Evolutionary conservation across 1,139 yeast species (phyloP), one percentile per base, ranked within the genome.

Genomic region (Blastobotrys persicus): DNA sequence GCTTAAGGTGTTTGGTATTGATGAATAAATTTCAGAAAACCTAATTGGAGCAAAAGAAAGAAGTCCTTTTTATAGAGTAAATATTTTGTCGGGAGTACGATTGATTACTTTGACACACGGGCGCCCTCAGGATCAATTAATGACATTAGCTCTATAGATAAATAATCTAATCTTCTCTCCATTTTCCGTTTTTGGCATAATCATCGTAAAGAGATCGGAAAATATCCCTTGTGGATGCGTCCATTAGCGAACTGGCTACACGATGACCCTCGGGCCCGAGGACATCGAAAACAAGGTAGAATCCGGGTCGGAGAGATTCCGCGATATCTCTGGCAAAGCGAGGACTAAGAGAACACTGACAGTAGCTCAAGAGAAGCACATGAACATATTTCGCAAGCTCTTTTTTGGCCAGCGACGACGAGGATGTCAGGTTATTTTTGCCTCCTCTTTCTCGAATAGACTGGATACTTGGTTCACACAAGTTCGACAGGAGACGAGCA

Each of bases 151-250:
- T n/a, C n/a, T n/a, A n/a, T n/a, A n/a, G 14, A 16, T 14, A 28
- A 31, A 14, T 11, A 18, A 5, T 3, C 17, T 17, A 76, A 49
- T 74, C 76, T 55, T 81, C 88, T 52, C 71, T 80, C 98, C 98
- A 91, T 65, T 85, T 88, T 49, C 96, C 96, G 55, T 76, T 77
- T 58, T 78, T 81, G 64, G 79, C 80, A 68, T 88, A 92, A 55
- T 85, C 88, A 4, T 79, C 78, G 59, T 85, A 88, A 40, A 89
- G 61, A 0, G 79, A 71, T 62, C 78, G 83, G 72, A 82, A 85
- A 58, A 83, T 80, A 2, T 83, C 75, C 55, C 86, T 78, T 1
- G 95, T 87, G 41, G 86, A 78, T 20, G 72, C 66, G 59, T 91
- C 97, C 60, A 91, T 70, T n/a, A 83, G 74, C 2, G 83, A 74